Conservation (phyloP, 345 rosid species). For the Brassica carinata region DNA sequence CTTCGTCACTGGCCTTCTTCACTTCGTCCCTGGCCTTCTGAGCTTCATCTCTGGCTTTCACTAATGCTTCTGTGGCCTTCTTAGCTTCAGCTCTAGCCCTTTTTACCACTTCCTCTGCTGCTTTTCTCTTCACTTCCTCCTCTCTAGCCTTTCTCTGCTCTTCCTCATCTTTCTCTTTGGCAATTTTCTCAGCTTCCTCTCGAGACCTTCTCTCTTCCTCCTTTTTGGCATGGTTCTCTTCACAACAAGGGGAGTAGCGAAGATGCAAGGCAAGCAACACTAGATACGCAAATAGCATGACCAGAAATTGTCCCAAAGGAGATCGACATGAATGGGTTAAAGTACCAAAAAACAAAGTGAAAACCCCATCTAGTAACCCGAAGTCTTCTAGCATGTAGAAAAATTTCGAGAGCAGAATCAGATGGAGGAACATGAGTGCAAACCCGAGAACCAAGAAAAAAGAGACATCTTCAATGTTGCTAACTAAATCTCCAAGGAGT, state of each 20-base stretch:
- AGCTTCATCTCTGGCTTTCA: no score
- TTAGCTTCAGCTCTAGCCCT: no score
- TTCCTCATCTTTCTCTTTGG: not conserved
- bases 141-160: not conserved
- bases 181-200: not conserved
- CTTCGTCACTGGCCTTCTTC: no score
- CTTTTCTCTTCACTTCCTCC: not conserved
- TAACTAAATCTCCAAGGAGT: not conserved
- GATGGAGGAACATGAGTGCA: not conserved
- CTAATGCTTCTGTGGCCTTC: no score
- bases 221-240: not conserved
- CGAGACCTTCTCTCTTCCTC: not conserved
- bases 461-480: not conserved
- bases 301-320: not conserved
- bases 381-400: not conserved
- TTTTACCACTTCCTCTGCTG: no score
- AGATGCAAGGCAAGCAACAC: not conserved
- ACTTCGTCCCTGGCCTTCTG: no score
- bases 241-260: not conserved
- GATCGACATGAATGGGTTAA: not conserved
- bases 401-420: no score
- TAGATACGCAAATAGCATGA: not conserved
- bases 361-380: not conserved
- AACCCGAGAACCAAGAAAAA: not conserved
- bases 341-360: not conserved